Percentiles rank a stretch among this genome's conserved stretches.
Conservation (phyloP, 1,284 basidiomycete species). For the Cutaneotrichosporon dermatis region DNA sequence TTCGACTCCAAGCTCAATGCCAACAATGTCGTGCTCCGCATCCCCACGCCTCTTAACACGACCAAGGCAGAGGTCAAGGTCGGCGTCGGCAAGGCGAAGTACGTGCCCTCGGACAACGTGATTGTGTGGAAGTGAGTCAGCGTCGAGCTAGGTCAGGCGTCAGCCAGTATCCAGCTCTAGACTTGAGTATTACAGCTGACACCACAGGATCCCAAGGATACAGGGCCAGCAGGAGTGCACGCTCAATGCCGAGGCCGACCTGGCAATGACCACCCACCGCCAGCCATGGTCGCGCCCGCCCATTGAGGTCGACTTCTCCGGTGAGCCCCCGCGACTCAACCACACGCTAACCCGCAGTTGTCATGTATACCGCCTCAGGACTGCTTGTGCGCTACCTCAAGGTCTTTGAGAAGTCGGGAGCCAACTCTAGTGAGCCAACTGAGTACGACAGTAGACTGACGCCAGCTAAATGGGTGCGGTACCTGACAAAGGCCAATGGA, state of each 20-base stretch:
- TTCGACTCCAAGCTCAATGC: conserved; percentile 90
- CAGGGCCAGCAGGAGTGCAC: conserved; percentile 90
- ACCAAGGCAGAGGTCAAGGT: conserved; percentile 89
- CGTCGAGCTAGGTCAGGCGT: too few relatives aligned
- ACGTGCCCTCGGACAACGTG: conserved; percentile 88
- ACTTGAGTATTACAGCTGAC: not conserved
- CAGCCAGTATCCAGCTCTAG: too few relatives aligned
- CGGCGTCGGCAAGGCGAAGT: conserved; percentile 90
- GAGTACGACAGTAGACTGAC: not conserved
- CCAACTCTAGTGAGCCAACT: not conserved
- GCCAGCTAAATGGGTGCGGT: conserved; percentile 77
- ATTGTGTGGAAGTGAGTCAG: conserved; percentile 90
- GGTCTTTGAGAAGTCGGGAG: conserved; percentile 89
- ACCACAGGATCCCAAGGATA: conserved; percentile 73
- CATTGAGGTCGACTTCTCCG: conserved; percentile 87
- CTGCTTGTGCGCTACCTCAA: conserved; percentile 97
- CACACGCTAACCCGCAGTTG: conserved; percentile 57
- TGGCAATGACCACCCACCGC: conserved; percentile 79
- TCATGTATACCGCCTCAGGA: conserved; percentile 97
- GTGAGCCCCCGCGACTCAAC: conserved; percentile 19
- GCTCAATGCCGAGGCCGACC: conserved; percentile 73
- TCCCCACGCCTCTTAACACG: conserved; percentile 94
- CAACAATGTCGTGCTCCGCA: conserved; percentile 83
- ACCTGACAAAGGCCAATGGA: conserved; percentile 43
- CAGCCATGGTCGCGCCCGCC: conserved; percentile 97